phyloP scores from a whole-genome alignment of 768 basidiomycete genomes.

The Lanmaoa rubissima region DNA sequence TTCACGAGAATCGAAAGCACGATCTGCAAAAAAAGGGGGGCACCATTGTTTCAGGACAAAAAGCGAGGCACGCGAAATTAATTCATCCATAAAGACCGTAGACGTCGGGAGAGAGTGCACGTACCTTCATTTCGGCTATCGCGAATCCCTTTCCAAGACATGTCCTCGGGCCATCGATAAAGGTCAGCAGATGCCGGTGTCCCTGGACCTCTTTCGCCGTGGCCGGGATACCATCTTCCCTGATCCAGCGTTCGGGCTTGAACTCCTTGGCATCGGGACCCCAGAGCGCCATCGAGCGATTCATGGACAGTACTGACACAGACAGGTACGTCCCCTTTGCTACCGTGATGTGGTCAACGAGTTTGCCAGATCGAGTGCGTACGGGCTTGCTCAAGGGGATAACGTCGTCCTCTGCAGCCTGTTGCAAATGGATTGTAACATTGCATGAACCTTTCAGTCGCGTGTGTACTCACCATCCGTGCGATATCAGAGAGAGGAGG shows the following conservation, averaged over 20 bases:
- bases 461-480: slow-evolving; percentile 8
- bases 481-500: slow-evolving; percentile 34
- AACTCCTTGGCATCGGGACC: slow-evolving; percentile 58
- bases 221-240: slow-evolving; percentile 25
- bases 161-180: background rate
- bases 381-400: slow-evolving; percentile 56
- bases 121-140: background rate
- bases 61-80: background rate
- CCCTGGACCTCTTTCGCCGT: slow-evolving; percentile 28
- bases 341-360: slow-evolving; percentile 41
- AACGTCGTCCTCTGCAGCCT: slow-evolving; percentile 53
- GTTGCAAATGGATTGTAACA: background rate
- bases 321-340: slow-evolving; percentile 46
- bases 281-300: slow-evolving; percentile 57
- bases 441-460: background rate
- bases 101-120: background rate
- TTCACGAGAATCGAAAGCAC: background rate
- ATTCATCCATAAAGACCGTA: background rate
- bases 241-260: slow-evolving; percentile 64
- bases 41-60: too few relatives aligned
- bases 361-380: slow-evolving; percentile 39
- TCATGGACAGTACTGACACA: slow-evolving; percentile 45
- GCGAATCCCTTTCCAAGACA: slow-evolving; percentile 14
- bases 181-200: background rate
- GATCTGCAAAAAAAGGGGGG: background rate